These are phyloP conservation scores for Colletotrichum cordylinicola DNA, from an alignment of 2,329 filamentous ascomycete genomes.

Conservation along the genomic window DNA sequence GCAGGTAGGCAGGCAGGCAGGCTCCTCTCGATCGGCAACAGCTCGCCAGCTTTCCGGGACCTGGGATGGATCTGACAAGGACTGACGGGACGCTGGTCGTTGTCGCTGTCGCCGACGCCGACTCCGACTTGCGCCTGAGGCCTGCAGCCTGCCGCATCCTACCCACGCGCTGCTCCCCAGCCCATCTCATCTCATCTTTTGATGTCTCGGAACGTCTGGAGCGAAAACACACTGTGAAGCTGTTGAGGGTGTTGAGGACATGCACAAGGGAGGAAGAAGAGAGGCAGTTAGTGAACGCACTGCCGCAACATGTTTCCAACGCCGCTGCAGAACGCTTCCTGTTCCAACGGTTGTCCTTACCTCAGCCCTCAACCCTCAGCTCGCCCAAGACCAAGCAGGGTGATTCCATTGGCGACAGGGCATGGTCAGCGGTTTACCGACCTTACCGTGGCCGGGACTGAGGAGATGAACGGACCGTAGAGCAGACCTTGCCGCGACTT, in stretches of 20 bases:
- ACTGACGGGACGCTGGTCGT: background rate
- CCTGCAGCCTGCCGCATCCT: background rate
- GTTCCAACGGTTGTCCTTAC: background rate
- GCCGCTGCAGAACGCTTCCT: background rate
- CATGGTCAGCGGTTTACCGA: background rate
- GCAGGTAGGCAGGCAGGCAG: background rate
- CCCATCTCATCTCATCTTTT: background rate
- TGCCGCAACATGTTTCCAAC: background rate
- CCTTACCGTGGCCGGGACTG: background rate
- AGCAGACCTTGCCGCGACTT: background rate
- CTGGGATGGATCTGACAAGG: background rate
- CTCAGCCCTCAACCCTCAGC: background rate
- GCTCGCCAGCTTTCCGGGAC: background rate
- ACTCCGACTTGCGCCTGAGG: background rate
- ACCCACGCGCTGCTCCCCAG: background rate
- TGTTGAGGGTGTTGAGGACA: background rate
- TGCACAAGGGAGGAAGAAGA: background rate
- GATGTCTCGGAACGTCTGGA: background rate
- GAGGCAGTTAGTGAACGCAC: background rate
- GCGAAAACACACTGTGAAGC: background rate
- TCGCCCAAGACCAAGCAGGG: background rate
- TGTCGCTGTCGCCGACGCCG: background rate
- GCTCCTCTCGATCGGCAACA: constrained; percentile 1
- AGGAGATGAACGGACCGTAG: background rate
- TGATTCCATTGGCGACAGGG: background rate